These are phyloP conservation scores for Aspergillus hiratsukae DNA, from an alignment of 2,329 filamentous ascomycete genomes.

Conservation along the genomic window DNA sequence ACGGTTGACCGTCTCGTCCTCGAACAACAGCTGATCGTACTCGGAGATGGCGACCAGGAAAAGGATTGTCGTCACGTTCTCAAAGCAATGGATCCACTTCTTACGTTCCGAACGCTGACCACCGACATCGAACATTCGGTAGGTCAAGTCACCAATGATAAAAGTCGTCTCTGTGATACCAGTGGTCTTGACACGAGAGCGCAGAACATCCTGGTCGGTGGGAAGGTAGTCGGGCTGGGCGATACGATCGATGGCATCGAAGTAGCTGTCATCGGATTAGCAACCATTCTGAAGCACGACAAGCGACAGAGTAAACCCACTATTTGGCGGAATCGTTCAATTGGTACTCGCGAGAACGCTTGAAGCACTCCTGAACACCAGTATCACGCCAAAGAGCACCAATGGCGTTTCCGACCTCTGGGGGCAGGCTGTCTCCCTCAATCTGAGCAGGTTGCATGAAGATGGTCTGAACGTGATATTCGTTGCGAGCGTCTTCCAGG, in stretches of 20 bases:
- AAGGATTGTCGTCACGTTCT: conserved; percentile 94
- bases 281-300: background rate
- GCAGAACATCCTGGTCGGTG: conserved; percentile 90
- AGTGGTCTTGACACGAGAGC: conserved; percentile 95
- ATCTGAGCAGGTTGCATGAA: conserved; percentile 98
- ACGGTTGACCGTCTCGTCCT: conserved; percentile 86
- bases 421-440: conserved; percentile 88
- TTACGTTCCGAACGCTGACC: conserved; percentile 93
- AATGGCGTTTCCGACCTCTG: conserved; percentile 89
- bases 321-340: conserved; percentile 95
- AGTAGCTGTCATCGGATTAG: conserved; percentile 64
- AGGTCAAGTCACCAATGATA: conserved; percentile 89
- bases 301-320: conserved; percentile 51
- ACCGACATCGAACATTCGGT: conserved; percentile 96
- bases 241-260: conserved; percentile 90
- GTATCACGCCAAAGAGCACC: conserved; percentile 89
- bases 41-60: conserved; percentile 96
- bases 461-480: conserved; percentile 97
- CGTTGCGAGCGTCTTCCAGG: conserved; percentile 84
- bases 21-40: conserved; percentile 93
- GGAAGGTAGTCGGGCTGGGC: conserved; percentile 88
- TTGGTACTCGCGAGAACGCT: conserved; percentile 91
- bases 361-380: conserved; percentile 92
- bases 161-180: conserved; percentile 97
- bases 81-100: conserved; percentile 99